Percentiles rank a stretch among this genome's conserved stretches.
phyloP scores from a whole-genome alignment of 352 stramenopile genomes.

The Phytophthora nicotianae region DNA sequence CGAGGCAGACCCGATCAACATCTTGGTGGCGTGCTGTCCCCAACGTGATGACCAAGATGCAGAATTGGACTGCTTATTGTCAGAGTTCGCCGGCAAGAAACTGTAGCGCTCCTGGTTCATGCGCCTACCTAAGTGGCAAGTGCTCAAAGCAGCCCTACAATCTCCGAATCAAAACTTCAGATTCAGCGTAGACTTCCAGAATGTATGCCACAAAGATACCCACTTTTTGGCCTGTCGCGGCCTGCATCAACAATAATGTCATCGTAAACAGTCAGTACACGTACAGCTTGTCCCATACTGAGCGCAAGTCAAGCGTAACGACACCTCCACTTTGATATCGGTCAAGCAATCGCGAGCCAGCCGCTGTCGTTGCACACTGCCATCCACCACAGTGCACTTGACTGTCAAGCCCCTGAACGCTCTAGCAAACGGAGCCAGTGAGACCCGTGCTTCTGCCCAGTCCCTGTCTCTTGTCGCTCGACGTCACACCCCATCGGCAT shows the following conservation, averaged over 20 bases:
- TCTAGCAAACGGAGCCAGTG: constrained; percentile 21
- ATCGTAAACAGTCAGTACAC: constrained; percentile 19
- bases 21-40: neutral
- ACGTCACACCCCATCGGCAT: constrained; percentile 41
- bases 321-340: constrained; percentile 20
- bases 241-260: constrained; percentile 8
- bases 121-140: no score
- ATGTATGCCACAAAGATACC: constrained; percentile 5
- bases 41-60: neutral
- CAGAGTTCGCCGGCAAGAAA: neutral
- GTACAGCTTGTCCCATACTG: constrained; percentile 18
- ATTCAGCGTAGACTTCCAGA: constrained; percentile 1
- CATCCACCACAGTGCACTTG: neutral
- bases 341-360: constrained; percentile 22
- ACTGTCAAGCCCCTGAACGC: neutral
- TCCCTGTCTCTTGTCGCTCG: constrained; percentile 31
- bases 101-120: neutral
- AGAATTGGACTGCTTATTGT: neutral
- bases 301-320: constrained; percentile 23
- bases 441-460: constrained; percentile 9
- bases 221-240: constrained; percentile 7
- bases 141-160: constrained; percentile 1
- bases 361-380: constrained; percentile 2
- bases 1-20: no score
- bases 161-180: constrained; percentile 1